Evolutionary conservation across 2,329 filamentous ascomycete species (phyloP).

Genomic region (Botrytis fabae): DNA sequence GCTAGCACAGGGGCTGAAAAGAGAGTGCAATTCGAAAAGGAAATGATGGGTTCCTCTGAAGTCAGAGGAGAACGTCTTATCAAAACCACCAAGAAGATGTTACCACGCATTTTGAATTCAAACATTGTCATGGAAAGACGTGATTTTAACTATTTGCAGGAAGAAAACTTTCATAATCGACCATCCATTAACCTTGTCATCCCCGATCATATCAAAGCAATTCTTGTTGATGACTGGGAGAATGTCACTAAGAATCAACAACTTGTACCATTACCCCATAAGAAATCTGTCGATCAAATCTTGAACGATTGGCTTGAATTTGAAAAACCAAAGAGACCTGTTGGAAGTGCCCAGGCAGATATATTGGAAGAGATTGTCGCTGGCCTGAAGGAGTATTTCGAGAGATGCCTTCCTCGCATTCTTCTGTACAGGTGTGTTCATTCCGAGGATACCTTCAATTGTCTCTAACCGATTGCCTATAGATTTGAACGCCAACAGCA

Average conservation of each 20-base stretch:
- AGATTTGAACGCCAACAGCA: constrained; percentile 92
- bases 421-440: constrained; percentile 71
- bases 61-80: constrained; percentile 15
- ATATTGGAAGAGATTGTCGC: constrained; percentile 87
- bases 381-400: constrained; percentile 91
- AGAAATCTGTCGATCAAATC: constrained; percentile 72
- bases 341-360: constrained; percentile 71
- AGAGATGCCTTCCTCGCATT: constrained; percentile 83
- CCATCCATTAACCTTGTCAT: constrained; percentile 85
- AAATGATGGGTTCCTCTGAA: constrained; percentile 9
- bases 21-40: neutral
- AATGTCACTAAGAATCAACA: constrained; percentile 95
- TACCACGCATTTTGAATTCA: constrained; percentile 6
- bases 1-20: neutral
- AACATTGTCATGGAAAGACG: constrained; percentile 3
- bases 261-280: constrained; percentile 80
- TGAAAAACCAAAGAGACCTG: constrained; percentile 65
- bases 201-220: constrained; percentile 85
- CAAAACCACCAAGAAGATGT: constrained; percentile 17
- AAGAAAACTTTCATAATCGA: constrained; percentile 80
- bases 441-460: neutral
- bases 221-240: constrained; percentile 98
- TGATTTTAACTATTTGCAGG: constrained; percentile 53
- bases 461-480: neutral
- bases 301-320: constrained; percentile 76